These are phyloP conservation scores for Aspergillus ruber DNA, from an alignment of 2,329 filamentous ascomycete genomes.

Conservation along the genomic window DNA sequence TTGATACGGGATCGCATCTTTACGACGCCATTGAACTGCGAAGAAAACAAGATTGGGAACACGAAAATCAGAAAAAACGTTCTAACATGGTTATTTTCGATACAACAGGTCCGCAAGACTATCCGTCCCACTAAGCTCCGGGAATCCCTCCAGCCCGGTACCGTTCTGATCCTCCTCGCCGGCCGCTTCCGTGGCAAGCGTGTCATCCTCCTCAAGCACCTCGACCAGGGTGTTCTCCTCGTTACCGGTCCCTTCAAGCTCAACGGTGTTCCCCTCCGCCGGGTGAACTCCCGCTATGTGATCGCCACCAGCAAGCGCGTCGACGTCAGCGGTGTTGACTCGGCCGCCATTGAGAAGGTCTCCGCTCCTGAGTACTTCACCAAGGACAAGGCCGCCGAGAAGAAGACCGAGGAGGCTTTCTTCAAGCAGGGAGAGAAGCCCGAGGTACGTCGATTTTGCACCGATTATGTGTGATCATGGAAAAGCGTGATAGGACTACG, in stretches of 20 bases:
- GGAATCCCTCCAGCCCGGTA: constrained; percentile 83
- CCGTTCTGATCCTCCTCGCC: constrained; percentile 97
- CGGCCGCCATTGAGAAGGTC: constrained; percentile 68
- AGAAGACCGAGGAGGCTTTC: constrained; percentile 99
- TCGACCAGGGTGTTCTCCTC: constrained; percentile 95
- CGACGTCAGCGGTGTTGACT: constrained; percentile 72
- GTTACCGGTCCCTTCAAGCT: constrained; percentile 99
- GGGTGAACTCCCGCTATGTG: constrained; percentile 50
- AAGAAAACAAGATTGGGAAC: constrained; percentile 1
- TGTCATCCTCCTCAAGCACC: constrained; percentile 96
- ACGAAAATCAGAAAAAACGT: constrained; percentile 1
- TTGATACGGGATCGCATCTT: constrained; percentile 18
- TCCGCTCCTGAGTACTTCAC: constrained; percentile 91
- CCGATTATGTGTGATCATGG: background rate
- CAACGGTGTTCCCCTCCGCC: constrained; percentile 96
- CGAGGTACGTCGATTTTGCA: constrained; percentile 59
- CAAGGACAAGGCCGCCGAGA: constrained; percentile 79
- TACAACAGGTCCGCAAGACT: constrained; percentile 80
- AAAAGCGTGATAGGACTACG: too few relatives aligned
- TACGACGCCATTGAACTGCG: background rate
- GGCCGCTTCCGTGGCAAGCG: constrained; percentile 99
- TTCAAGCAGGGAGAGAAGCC: constrained; percentile 99
- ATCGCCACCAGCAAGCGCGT: constrained; percentile 45
- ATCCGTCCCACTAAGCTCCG: constrained; percentile 81
- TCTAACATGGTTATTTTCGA: constrained; percentile 21